phyloP scores from a whole-genome alignment of 768 basidiomycete genomes.

The Tricholoma matsutake region DNA sequence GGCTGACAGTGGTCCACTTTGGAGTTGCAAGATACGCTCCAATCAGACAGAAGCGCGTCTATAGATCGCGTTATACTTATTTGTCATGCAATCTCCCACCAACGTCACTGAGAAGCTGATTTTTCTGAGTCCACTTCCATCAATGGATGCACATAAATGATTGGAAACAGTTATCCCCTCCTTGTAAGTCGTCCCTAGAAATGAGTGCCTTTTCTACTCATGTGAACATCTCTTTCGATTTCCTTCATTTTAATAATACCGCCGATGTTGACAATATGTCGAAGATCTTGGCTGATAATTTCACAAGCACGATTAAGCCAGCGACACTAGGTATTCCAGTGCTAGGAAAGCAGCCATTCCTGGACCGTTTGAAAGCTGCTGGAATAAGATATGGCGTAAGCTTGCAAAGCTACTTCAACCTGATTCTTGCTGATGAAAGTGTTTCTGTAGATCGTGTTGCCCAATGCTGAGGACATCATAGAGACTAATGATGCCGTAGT shows the following conservation, averaged over 20 bases:
- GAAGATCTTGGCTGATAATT: slow-evolving; percentile 11
- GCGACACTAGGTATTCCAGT: slow-evolving; percentile 3
- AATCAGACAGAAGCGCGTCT: too few relatives aligned
- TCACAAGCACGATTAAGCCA: slow-evolving; percentile 9
- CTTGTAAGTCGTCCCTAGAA: not conserved
- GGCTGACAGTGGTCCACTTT: too few relatives aligned
- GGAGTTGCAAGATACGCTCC: too few relatives aligned
- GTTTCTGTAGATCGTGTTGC: slow-evolving; percentile 6
- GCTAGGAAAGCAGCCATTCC: slow-evolving; percentile 8
- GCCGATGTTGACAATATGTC: slow-evolving; percentile 7
- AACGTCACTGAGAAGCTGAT: too few relatives aligned
- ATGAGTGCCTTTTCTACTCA: slow-evolving; percentile 7
- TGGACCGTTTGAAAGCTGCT: slow-evolving; percentile 4
- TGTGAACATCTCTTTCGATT: slow-evolving; percentile 11
- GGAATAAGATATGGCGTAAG: slow-evolving; percentile 13
- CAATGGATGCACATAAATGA: not conserved
- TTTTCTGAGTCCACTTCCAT: too few relatives aligned
- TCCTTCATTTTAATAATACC: slow-evolving; percentile 10
- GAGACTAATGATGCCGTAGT: slow-evolving; percentile 8
- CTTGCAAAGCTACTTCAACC: not conserved
- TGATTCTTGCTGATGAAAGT: not conserved
- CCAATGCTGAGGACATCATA: slow-evolving; percentile 8
- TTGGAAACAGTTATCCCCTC: not conserved
- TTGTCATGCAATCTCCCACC: too few relatives aligned
- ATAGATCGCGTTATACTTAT: too few relatives aligned